phyloP scores from a whole-genome alignment of 176 grass and related monocot genomes.

The Secale cereale region DNA sequence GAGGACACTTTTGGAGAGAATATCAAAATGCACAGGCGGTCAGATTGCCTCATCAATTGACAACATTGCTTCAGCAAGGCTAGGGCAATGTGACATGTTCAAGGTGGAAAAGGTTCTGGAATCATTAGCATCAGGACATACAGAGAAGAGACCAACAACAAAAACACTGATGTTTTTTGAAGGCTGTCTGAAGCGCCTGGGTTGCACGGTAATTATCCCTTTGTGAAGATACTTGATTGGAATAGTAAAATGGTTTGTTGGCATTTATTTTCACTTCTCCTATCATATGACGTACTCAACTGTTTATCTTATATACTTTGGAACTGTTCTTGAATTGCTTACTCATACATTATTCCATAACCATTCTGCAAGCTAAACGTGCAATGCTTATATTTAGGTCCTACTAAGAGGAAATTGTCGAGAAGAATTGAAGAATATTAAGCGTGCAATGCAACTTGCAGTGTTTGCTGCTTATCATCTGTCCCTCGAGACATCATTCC shows the following conservation, averaged over 20 bases:
- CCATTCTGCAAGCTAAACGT: slow-evolving; percentile 15
- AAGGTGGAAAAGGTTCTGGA: slow-evolving; percentile 72
- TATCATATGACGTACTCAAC: neutral
- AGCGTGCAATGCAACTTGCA: slow-evolving; percentile 61
- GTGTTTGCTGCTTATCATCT: slow-evolving; percentile 94
- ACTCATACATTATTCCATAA: slow-evolving; percentile 11
- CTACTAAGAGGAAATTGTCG: slow-evolving; percentile 58
- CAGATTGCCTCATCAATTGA: slow-evolving; percentile 82
- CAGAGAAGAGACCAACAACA: slow-evolving; percentile 30
- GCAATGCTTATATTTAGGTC: slow-evolving; percentile 45
- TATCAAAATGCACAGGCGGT: slow-evolving; percentile 84
- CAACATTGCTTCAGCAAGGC: slow-evolving; percentile 45
- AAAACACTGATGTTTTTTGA: slow-evolving; percentile 98
- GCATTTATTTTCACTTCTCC: neutral
- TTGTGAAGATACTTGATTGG: neutral
- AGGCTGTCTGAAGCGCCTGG: slow-evolving; percentile 72
- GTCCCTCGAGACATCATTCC: slow-evolving; percentile 74
- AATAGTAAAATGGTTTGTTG: neutral
- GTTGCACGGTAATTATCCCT: slow-evolving; percentile 81
- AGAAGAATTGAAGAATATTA: slow-evolving; percentile 85
- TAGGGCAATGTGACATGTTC: slow-evolving; percentile 79
- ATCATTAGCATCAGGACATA: slow-evolving; percentile 29
- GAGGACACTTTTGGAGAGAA: slow-evolving; percentile 77
- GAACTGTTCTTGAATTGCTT: neutral
- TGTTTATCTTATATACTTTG: neutral